Evolutionary conservation across 352 stramenopile species (phyloP).

Genomic region (Phytophthora agathidicida): DNA sequence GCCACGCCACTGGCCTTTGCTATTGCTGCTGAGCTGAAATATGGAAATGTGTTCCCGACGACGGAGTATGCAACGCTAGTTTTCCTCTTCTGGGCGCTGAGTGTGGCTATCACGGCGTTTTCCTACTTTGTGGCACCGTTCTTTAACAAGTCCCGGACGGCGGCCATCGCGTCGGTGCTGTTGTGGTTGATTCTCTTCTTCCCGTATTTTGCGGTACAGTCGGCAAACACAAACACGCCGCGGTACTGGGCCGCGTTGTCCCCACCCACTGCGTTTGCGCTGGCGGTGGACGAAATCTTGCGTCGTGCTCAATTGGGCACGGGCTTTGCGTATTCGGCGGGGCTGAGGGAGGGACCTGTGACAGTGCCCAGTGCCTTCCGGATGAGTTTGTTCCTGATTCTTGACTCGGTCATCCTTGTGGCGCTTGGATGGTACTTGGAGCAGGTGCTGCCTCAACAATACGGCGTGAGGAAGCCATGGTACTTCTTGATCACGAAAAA

Average conservation of each 20-base stretch:
- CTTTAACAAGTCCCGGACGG: conserved; percentile 73
- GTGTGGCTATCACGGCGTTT: conserved; percentile 65
- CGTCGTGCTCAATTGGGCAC: conserved; percentile 65
- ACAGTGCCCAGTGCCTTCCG: conserved; percentile 48
- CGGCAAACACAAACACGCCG: conserved; percentile 33
- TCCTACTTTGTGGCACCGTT: conserved; percentile 70
- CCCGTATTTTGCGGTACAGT: conserved; percentile 70
- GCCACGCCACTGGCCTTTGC: conserved; percentile 56
- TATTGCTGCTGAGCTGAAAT: conserved; percentile 63
- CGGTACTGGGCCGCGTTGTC: conserved; percentile 65
- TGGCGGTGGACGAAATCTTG: conserved; percentile 67
- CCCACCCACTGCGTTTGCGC: conserved; percentile 67
- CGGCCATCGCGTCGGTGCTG: conserved; percentile 66
- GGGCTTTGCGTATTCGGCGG: conserved; percentile 65
- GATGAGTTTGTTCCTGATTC: conserved; percentile 68
- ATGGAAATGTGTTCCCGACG: conserved; percentile 66
- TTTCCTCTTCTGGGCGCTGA: conserved; percentile 70
- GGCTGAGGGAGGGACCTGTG: conserved; percentile 38
- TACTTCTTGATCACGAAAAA: conserved; percentile 85
- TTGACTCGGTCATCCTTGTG: conserved; percentile 87
- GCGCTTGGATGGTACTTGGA: conserved; percentile 92
- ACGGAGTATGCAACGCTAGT: conserved; percentile 66
- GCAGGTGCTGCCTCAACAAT: conserved; percentile 92
- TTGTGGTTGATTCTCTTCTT: conserved; percentile 81
- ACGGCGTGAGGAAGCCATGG: conserved; percentile 87